Percentiles rank a stretch among this genome's conserved stretches.
Conservation (phyloP, 2,329 filamentous ascomycete genomes). For the Trichoderma koningiopsis region DNA sequence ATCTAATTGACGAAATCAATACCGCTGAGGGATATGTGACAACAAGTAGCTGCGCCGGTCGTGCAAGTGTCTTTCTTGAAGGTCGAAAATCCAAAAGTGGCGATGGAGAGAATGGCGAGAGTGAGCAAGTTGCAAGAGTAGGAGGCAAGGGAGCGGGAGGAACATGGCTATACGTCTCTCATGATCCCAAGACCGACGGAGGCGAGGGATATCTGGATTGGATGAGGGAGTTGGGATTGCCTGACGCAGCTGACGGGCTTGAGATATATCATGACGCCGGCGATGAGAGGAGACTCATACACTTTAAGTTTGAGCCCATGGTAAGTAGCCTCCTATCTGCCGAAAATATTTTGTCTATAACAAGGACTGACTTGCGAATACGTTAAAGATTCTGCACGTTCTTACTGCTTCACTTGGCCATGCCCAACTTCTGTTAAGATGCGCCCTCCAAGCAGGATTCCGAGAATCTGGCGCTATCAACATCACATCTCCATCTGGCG, state of each 20-base stretch:
- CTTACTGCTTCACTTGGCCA: conserved; percentile 73
- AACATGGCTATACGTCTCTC: conserved; percentile 84
- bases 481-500: conserved; percentile 44
- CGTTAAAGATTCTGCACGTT: conserved; percentile 82
- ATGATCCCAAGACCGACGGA: conserved; percentile 58
- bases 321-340: conserved; percentile 54
- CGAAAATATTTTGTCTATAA: not conserved
- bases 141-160: conserved; percentile 87
- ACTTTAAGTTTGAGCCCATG: conserved; percentile 95
- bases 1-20: conserved; percentile 81
- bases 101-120: conserved; percentile 26
- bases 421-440: conserved; percentile 74
- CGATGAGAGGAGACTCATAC: conserved; percentile 56
- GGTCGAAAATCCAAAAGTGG: conserved; percentile 55
- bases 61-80: conserved; percentile 86
- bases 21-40: conserved; percentile 74
- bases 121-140: conserved; percentile 56
- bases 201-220: conserved; percentile 33
- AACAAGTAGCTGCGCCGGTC: conserved; percentile 88
- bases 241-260: conserved; percentile 20
- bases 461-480: conserved; percentile 86
- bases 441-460: conserved; percentile 80
- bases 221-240: conserved; percentile 36
- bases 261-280: not conserved
- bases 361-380: not conserved